Evolutionary conservation across 768 basidiomycete genomes (phyloP), one percentile per base, ranked within the genome.

Genomic region (Kondoa subrosea): DNA sequence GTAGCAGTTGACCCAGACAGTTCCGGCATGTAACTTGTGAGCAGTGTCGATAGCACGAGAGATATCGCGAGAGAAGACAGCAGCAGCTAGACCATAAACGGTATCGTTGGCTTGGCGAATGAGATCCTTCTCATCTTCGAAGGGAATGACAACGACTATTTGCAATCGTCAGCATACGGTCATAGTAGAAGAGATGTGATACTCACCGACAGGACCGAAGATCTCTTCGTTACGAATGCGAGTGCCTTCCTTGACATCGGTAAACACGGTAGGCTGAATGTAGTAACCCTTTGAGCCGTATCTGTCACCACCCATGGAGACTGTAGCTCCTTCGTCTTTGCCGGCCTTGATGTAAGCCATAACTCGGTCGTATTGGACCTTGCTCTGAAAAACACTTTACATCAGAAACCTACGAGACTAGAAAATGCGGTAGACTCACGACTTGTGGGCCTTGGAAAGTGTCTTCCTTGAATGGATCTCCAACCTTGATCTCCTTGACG

Each of bases 61-160:
- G 79, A 93, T 77, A 77, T 92, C 81, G 74, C 83, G 80, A 34
- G 87, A 85, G 81, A 91, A 95, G 65, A 97, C 84, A 4, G 87
- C 87, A 1, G 87, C 85, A 16, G 89, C 90, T 58, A 95, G 83
- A 27, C 69, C 66, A 63, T 65, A 70, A 34, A 66, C 74, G 0
- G 88, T 86, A 75, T 93, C 86, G 77, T 99, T 99, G 30, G 90
- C 93, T 65, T 73, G 66, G 21, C 59, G 67, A 71, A 81, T 74
- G 63, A 76, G 66, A 16, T 76, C 76, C 57, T 65, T 62, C 34
- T 71, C 69, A 62, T 71, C 81, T 73, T 85, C 82, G 79, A 91
- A 90, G 75, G 85, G 85, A 79, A 85, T 82, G 50, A 91, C 78
- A 30, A 85, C 86, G 66, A 83, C 83, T 56, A 89, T 40, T 26